A percentile compares a stretch with the other conserved stretches of the same genome.
phyloP scores from a whole-genome alignment of 768 basidiomycete species.

The Boletus rubropictus region DNA sequence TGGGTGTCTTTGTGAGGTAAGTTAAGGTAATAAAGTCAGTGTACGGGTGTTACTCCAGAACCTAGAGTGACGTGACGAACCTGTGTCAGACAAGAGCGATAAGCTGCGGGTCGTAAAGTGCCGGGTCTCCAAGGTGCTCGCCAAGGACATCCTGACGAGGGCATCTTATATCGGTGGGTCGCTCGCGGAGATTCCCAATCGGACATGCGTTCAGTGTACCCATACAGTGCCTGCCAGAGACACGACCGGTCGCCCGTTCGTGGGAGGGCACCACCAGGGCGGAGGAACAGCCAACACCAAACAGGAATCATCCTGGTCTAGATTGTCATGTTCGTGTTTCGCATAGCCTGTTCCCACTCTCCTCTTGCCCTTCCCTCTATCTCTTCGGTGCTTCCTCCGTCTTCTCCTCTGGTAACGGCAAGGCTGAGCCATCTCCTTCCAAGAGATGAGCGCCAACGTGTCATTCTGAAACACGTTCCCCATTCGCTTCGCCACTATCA shows the following conservation, averaged over 20 bases:
- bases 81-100: slow-evolving; percentile 4
- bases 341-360: not conserved
- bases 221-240: not conserved
- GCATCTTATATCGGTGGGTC: slow-evolving; percentile 2
- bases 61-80: slow-evolving; percentile 18
- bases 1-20: slow-evolving; percentile 23
- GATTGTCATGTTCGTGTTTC: not conserved
- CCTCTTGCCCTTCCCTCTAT: slow-evolving; percentile 9
- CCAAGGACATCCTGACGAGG: no score
- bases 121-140: no score
- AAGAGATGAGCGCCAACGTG: slow-evolving; percentile 72
- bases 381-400: slow-evolving; percentile 59
- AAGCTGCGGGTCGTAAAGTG: slow-evolving; percentile 3
- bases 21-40: slow-evolving; percentile 32
- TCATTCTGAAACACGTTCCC: slow-evolving; percentile 71
- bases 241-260: not conserved
- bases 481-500: slow-evolving; percentile 19
- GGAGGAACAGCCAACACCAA: no score
- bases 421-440: slow-evolving; percentile 65
- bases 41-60: slow-evolving; percentile 12
- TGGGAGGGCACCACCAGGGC: not conserved
- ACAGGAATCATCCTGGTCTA: no score
- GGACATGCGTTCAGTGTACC: not conserved
- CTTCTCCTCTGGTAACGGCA: slow-evolving; percentile 51
- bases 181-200: not conserved